phyloP scores from a whole-genome alignment of 768 basidiomycete species.

The Suillus sp. region DNA sequence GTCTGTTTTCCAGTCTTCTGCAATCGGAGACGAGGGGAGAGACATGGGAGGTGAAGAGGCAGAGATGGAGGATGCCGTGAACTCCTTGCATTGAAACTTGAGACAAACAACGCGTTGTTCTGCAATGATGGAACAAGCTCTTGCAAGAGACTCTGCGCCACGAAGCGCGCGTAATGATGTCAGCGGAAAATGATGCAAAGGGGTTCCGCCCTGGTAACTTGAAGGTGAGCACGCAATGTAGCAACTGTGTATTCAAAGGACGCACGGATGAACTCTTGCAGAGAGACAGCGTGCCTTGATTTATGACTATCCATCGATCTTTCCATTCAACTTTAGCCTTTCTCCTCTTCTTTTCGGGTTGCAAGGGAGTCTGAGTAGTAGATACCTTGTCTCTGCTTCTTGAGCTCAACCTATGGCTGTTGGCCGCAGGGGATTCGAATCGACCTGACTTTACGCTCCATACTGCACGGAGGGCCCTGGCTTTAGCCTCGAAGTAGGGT shows the following conservation, averaged over 20 bases:
- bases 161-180: constrained; percentile 43
- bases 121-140: constrained; percentile 25
- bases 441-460: constrained; percentile 32
- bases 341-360: constrained; percentile 25
- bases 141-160: constrained; percentile 45
- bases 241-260: constrained; percentile 11
- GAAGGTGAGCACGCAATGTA: not conserved
- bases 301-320: constrained; percentile 62
- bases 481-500: constrained; percentile 61
- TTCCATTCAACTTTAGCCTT: constrained; percentile 60
- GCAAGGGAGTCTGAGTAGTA: constrained; percentile 3
- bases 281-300: constrained; percentile 55
- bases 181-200: constrained; percentile 44
- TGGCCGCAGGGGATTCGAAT: constrained; percentile 26
- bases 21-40: constrained; percentile 29
- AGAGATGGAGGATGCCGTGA: not conserved
- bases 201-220: constrained; percentile 38
- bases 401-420: not conserved
- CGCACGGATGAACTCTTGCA: constrained; percentile 56
- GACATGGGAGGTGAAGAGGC: constrained; percentile 24
- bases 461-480: constrained; percentile 51
- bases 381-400: constrained; percentile 21
- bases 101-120: constrained; percentile 42
- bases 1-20: constrained; percentile 17
- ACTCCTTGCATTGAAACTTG: constrained; percentile 34